Evolutionary conservation across 164 flowering plant genomes (phyloP), one percentile per base, ranked within the genome.

Genomic region (Kingdonia uniflora): DNA sequence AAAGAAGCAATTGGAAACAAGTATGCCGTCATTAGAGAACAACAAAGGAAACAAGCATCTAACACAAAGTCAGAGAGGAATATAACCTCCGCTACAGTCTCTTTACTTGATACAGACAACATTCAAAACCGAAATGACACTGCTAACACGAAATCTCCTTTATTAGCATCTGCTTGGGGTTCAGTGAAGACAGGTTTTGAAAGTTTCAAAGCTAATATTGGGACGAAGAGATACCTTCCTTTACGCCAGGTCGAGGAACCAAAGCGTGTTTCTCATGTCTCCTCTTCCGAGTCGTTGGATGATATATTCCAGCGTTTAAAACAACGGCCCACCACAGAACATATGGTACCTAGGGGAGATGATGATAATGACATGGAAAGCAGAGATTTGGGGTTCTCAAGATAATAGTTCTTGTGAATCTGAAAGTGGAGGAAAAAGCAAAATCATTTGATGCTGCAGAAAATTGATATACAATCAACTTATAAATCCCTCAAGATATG

Each of bases 291-390:
- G 47, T 86, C 95, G 33, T 77, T 94, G 13, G 99, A 94, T 61
- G 84, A 86, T 51, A 94, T 94, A 65, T 94, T 94, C 49, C 92
- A 82, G 65, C 84, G 85, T 74, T 57, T 94, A 72, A 86, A 81
- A 71, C 69, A 75, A 33, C 91, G 80, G 2, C 61, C 77, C 23
- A 21, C 68, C 1, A 70, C 52, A 37, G 64, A 65, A 33, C 60
- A 66, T 49, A 76, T 64, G 0, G 81, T 67, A 42, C 71, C 65
- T 1, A 67, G 72, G 44, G 77, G 52, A 24, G 62, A 60, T 14
- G 72, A 61, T 25, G 60, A 67, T 14, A 46, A 42, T 15, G 35
- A 58, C 38, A 61, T 22, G 21, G 72, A 64, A 38, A 45, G 54
- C 42, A n/a, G n/a, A n/a, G n/a, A n/a, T n/a, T 29, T 29, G 35